These are phyloP conservation scores for Apiospora koreana DNA, from an alignment of 2,329 filamentous ascomycete species.

Conservation along the genomic window DNA sequence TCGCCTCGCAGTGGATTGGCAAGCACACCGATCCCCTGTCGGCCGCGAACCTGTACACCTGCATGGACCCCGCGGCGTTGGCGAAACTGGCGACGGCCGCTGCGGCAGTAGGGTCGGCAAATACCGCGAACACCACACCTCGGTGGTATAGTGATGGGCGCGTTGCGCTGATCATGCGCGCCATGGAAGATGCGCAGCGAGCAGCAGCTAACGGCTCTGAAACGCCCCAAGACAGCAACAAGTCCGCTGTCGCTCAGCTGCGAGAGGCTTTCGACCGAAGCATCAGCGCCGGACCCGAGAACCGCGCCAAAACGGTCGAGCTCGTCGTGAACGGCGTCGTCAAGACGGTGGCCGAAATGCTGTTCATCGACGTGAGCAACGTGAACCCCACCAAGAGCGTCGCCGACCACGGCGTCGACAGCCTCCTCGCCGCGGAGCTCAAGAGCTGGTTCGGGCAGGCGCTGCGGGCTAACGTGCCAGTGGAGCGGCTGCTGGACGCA, in stretches of 20 bases:
- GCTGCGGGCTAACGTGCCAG: slow-evolving; percentile 15
- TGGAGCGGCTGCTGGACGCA: slow-evolving; percentile 23
- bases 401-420: slow-evolving; percentile 28
- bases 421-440: slow-evolving; percentile 31
- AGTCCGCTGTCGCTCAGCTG: slow-evolving; percentile 14
- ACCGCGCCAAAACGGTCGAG: background rate
- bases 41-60: slow-evolving; percentile 24
- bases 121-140: background rate
- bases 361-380: slow-evolving; percentile 22
- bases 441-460: slow-evolving; percentile 24
- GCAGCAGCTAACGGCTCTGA: slow-evolving; percentile 8
- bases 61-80: slow-evolving; percentile 28
- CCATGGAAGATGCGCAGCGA: slow-evolving; percentile 26
- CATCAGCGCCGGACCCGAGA: too few species aligned
- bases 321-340: slow-evolving; percentile 17
- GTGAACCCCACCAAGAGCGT: slow-evolving; percentile 23
- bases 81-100: slow-evolving; percentile 13
- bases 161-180: slow-evolving; percentile 27
- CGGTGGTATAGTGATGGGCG: slow-evolving; percentile 30
- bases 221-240: slow-evolving; percentile 2
- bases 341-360: slow-evolving; percentile 21
- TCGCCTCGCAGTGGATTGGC: slow-evolving; percentile 16
- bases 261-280: slow-evolving; percentile 14
- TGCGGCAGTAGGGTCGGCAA: background rate
- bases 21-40: slow-evolving; percentile 26